These are phyloP conservation scores for Pestalotiopsis sp. DNA, from an alignment of 2,329 filamentous ascomycete genomes.

Conservation along the genomic window DNA sequence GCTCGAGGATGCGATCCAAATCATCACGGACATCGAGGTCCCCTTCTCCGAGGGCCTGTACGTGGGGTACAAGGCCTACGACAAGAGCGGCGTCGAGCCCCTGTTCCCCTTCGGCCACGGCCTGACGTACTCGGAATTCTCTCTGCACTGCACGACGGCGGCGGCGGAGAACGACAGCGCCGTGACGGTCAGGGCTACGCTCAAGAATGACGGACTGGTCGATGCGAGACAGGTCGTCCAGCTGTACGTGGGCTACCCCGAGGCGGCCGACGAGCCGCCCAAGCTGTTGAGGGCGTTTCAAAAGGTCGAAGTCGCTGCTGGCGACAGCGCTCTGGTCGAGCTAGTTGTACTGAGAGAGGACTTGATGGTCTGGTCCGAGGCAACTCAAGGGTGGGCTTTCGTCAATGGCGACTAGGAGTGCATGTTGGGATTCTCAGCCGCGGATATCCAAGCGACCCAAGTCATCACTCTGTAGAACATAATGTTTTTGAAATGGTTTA, in stretches of 20 bases:
- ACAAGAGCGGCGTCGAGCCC: neutral
- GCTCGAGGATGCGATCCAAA: constrained; percentile 10
- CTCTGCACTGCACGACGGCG: neutral
- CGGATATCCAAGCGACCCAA: constrained; percentile 47
- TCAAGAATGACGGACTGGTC: constrained; percentile 19
- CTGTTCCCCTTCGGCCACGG: neutral
- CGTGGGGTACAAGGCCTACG: constrained; percentile 3
- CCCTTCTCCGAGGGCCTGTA: constrained; percentile 5
- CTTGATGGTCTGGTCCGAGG: constrained; percentile 20
- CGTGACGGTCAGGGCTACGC: constrained; percentile 16
- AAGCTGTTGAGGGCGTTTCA: constrained; percentile 1
- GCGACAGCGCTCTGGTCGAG: neutral
- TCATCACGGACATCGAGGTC: neutral
- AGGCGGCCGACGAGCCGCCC: neutral
- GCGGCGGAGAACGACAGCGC: neutral
- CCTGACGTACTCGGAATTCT: neutral
- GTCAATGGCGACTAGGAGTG: constrained; percentile 8
- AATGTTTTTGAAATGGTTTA: neutral
- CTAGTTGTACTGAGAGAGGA: constrained; percentile 13
- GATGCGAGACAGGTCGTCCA: constrained; percentile 10
- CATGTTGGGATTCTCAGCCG: constrained; percentile 13
- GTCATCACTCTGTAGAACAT: neutral
- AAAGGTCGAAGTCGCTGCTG: neutral
- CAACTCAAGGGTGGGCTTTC: constrained; percentile 8
- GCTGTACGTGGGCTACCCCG: constrained; percentile 1